Conservation (phyloP, 768 basidiomycete genomes). For the Boletus rubroflammeus region DNA sequence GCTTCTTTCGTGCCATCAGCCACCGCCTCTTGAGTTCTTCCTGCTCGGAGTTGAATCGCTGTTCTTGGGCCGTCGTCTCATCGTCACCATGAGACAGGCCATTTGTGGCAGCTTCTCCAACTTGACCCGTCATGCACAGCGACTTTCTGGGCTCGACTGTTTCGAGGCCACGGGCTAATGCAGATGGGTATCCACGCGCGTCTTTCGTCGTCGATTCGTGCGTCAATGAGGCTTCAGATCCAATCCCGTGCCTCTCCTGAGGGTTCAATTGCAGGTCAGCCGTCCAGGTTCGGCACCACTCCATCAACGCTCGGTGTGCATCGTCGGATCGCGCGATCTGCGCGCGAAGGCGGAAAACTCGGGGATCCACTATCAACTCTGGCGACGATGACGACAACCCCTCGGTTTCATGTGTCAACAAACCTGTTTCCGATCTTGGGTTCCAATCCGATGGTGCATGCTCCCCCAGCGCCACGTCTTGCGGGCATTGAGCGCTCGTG, state of each 20-base stretch:
- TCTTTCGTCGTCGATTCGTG: background rate
- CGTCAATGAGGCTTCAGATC: background rate
- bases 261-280: background rate
- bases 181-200: background rate
- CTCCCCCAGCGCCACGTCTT: background rate
- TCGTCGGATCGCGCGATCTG: slow-evolving; percentile 6
- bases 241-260: background rate
- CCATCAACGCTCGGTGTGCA: slow-evolving; percentile 1
- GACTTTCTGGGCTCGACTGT: background rate
- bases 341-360: slow-evolving; percentile 1
- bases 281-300: slow-evolving; percentile 9
- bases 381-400: background rate
- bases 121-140: background rate
- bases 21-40: slow-evolving; percentile 9
- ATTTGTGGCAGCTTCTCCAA: background rate
- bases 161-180: background rate
- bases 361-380: slow-evolving; percentile 10
- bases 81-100: background rate
- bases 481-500: background rate
- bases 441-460: background rate
- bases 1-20: slow-evolving; percentile 3
- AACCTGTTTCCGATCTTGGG: background rate
- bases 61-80: background rate
- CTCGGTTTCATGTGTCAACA: background rate
- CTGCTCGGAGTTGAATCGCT: slow-evolving; percentile 1